Evolutionary conservation across 2,329 filamentous ascomycete species (phyloP).

Genomic region (Talaromyces amestolkiae): DNA sequence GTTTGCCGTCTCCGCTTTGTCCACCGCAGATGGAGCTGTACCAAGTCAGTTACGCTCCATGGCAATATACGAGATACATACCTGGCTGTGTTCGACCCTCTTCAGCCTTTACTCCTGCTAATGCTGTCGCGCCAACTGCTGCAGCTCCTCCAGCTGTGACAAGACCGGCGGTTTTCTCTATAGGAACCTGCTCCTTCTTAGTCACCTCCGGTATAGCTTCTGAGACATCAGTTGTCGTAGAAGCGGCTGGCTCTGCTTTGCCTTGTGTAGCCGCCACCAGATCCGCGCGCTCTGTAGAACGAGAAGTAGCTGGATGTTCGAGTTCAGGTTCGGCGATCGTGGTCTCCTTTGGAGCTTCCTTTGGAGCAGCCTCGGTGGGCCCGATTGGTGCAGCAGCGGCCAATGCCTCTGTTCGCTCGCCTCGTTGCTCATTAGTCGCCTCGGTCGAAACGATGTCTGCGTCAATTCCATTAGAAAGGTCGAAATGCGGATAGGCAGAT

Average conservation of each 20-base stretch:
- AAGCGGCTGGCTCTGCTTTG: conserved; percentile 1
- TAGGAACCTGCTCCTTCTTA: conserved; percentile 1
- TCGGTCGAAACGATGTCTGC: not conserved
- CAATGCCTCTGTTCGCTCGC: conserved; percentile 9
- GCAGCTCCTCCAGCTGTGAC: not conserved
- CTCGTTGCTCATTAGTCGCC: not conserved
- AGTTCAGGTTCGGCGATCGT: not conserved
- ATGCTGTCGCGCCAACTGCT: not conserved
- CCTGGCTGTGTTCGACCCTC: conserved; percentile 3
- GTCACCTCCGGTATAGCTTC: not conserved
- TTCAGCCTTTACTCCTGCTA: not conserved
- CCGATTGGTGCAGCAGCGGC: conserved; percentile 11
- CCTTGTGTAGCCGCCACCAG: not conserved
- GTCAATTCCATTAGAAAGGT: not conserved
- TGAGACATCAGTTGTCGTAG: not conserved
- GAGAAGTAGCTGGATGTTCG: not conserved
- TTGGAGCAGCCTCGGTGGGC: not conserved
- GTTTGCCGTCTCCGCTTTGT: not conserved
- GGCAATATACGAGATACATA: not conserved
- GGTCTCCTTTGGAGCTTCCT: not conserved
- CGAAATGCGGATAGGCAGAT: too few relatives aligned
- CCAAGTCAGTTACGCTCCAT: not conserved
- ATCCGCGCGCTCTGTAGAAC: conserved; percentile 3
- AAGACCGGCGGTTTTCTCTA: not conserved
- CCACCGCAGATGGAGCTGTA: not conserved